Evolutionary conservation across 306 rosid species (phyloP), one percentile per base, ranked within the genome.

Genomic region (Cicer bijugum): DNA sequence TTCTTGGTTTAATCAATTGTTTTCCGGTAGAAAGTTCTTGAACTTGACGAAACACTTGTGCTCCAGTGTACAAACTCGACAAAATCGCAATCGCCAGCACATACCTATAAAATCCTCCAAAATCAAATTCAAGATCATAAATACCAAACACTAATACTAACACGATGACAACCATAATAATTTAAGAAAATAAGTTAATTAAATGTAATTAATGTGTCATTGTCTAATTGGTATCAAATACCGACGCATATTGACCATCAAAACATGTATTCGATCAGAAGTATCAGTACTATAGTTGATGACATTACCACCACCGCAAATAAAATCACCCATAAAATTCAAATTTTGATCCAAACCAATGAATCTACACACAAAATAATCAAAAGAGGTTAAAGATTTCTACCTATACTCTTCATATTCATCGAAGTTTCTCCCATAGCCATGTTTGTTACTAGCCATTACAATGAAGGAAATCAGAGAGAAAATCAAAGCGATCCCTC

Each of bases 391-490:
- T 6, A 4, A 1, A 19, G 9, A 45, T 75, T 2, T 9, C 0
- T 43, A 85, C 97, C 87, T 87, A 75, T 77, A 89, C 84, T 90
- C 98, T 69, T 86, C 91, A 20, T 82, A 91, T 3, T 60, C 17
- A n/a, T 88, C 90, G 50, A 91, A 93, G 1, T 86, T 42, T 38
- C 65, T 83, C 87, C 85, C 58, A 69, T 84, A 80, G 14, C 90
- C 96, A 64, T 93, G 94, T 15, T 85, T 77, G 80, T 93, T 93
- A 50, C 81, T 82, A 47, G 85, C 91, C 94, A 83, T 88, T 80
- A 78, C 59, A 3, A 89, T 17, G 77, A 89, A 83, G 12, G 89
- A 75, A 17, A 91, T 81, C 15, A 88, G 56, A 63, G 92, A 91
- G 62, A 86, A 84, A 20, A 89, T n/a, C 74, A 93, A 20, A 10